Evolutionary conservation across 352 stramenopile species (phyloP).

Genomic region (Globisporangium middletonii): DNA sequence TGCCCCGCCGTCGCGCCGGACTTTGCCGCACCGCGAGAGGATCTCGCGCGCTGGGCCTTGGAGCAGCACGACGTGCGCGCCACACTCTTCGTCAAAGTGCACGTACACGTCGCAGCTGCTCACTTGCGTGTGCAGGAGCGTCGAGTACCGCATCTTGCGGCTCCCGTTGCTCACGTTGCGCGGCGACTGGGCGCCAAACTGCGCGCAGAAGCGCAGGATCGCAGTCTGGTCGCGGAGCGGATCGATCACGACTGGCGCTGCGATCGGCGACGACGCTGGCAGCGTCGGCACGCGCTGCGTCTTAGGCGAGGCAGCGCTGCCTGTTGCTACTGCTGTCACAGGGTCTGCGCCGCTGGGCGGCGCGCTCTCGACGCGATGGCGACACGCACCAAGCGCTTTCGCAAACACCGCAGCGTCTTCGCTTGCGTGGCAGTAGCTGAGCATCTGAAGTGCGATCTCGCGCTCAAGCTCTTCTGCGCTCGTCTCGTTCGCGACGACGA

Average conservation of each 20-base stretch:
- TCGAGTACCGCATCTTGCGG: slow-evolving; percentile 33
- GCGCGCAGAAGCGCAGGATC: slow-evolving; percentile 38
- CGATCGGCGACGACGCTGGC: slow-evolving; percentile 33
- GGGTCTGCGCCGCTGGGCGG: background rate
- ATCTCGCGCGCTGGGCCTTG: slow-evolving; percentile 43
- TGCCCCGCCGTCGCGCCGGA: slow-evolving; percentile 17
- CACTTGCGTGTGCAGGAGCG: slow-evolving; percentile 33
- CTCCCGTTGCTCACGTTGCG: slow-evolving; percentile 11
- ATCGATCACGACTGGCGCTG: slow-evolving; percentile 31
- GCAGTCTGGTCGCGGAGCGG: slow-evolving; percentile 36
- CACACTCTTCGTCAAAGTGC: slow-evolving; percentile 47
- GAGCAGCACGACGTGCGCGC: slow-evolving; percentile 39
- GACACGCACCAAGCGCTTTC: slow-evolving; percentile 36
- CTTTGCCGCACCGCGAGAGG: slow-evolving; percentile 38
- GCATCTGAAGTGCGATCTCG: slow-evolving; percentile 38
- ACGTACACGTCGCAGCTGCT: slow-evolving; percentile 51
- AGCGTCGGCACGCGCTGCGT: slow-evolving; percentile 23
- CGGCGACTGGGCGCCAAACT: slow-evolving; percentile 30
- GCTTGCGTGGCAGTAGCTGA: slow-evolving; percentile 24
- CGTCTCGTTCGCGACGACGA: slow-evolving; percentile 34
- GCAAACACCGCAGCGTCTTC: slow-evolving; percentile 34
- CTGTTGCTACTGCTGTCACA: background rate
- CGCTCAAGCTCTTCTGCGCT: slow-evolving; percentile 36
- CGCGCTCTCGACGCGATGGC: slow-evolving; percentile 24
- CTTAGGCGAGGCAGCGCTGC: background rate